Evolutionary conservation across 164 flowering plant species (phyloP).

Genomic region (Taxillus chinensis): DNA sequence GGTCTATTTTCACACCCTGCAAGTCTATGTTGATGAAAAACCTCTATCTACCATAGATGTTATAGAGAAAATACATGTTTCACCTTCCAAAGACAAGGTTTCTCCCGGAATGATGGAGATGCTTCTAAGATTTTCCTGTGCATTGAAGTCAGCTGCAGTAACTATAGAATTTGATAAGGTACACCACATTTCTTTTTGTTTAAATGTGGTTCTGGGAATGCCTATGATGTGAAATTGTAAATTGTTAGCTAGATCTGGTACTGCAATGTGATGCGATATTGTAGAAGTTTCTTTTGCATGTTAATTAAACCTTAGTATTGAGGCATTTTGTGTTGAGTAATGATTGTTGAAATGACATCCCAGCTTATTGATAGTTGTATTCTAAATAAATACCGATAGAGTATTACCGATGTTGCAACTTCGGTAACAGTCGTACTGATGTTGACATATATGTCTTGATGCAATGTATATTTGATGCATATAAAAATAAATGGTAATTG

Average conservation of each 20-base stretch:
- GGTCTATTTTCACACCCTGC: slow-evolving; percentile 72
- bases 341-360: no score
- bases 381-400: no score
- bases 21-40: slow-evolving; percentile 52
- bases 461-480: no score
- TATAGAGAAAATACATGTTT: slow-evolving; percentile 57
- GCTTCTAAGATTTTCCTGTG: slow-evolving; percentile 54
- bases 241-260: not conserved
- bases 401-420: no score
- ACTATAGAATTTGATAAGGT: slow-evolving; percentile 91
- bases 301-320: no score
- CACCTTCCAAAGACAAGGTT: slow-evolving; percentile 90
- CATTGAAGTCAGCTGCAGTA: slow-evolving; percentile 48
- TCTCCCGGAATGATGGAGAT: slow-evolving; percentile 89
- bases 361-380: no score
- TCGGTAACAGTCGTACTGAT: no score
- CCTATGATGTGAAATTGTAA: not conserved
- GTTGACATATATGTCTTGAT: no score
- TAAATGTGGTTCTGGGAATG: not conserved
- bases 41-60: slow-evolving; percentile 26
- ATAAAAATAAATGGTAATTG: no score
- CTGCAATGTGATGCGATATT: no score
- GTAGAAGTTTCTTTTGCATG: no score
- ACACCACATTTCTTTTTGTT: slow-evolving; percentile 8
- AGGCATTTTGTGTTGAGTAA: no score